Conservation (phyloP, 2,329 filamentous ascomycete genomes). For the Trematosphaeria pertusa region DNA sequence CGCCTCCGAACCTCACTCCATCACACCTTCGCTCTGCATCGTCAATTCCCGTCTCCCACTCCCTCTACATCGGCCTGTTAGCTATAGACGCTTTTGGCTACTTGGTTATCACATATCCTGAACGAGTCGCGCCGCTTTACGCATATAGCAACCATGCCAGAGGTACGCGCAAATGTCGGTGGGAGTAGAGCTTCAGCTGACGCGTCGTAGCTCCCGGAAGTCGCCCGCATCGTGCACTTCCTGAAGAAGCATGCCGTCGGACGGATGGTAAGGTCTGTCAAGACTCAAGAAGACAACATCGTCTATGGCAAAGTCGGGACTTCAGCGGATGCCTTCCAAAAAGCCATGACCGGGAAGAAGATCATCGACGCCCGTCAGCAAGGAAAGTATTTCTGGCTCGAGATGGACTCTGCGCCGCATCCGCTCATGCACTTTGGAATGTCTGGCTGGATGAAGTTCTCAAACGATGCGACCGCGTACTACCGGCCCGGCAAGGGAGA, state of each 20-base stretch:
- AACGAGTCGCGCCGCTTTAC: too few relatives aligned
- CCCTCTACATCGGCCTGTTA: too few relatives aligned
- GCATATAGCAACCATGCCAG: conserved; percentile 38
- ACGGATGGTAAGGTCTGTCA: conserved; percentile 74
- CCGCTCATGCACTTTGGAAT: conserved; percentile 85
- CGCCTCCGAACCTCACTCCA: conserved; percentile 13
- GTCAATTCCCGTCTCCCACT: too few relatives aligned
- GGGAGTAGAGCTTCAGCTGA: too few relatives aligned
- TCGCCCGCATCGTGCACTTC: conserved; percentile 86
- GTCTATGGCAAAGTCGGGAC: conserved; percentile 93
- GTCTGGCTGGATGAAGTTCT: conserved; percentile 85
- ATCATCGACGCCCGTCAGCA: conserved; percentile 77
- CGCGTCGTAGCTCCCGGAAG: conserved; percentile 57
- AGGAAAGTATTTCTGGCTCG: conserved; percentile 97
- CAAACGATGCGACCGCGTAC: conserved; percentile 77
- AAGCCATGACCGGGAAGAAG: conserved; percentile 76
- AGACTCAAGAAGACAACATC: conserved; percentile 78
- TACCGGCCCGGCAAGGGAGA: conserved; percentile 70
- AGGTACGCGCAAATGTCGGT: conserved; percentile 34
- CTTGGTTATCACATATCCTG: too few relatives aligned
- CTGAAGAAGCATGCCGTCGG: conserved; percentile 84
- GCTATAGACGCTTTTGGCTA: too few relatives aligned
- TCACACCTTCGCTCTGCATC: neutral
- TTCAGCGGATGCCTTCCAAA: conserved; percentile 74
- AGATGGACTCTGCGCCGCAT: conserved; percentile 80